These are phyloP conservation scores for Picea glauca DNA, from an alignment of 75 land plant species.

Conservation along the genomic window DNA sequence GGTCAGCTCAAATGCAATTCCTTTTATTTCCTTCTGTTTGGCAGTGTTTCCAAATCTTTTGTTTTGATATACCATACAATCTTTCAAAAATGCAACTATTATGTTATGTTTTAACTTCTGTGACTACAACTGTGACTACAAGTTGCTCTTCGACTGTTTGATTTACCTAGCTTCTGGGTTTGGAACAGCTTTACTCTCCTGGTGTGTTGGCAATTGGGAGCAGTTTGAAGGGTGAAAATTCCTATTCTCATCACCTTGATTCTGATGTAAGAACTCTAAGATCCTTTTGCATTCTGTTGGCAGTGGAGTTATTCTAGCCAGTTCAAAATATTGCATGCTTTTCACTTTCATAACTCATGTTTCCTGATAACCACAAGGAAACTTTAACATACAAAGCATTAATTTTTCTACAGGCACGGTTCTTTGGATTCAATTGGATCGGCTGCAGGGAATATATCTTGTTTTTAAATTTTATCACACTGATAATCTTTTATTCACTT, in stretches of 20 bases:
- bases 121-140: neutral
- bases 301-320: neutral
- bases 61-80: neutral
- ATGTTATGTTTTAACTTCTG: neutral
- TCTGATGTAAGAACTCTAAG: conserved; percentile 65
- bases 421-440: neutral
- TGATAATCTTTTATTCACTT: neutral
- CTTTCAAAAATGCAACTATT: neutral
- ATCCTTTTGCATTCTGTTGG: neutral
- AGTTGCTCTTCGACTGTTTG: neutral
- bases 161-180: neutral
- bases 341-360: neutral
- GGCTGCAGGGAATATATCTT: conserved; percentile 1
- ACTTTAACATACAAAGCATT: too few species aligned
- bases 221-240: conserved; percentile 96
- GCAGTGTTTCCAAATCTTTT: neutral
- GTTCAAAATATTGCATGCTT: neutral
- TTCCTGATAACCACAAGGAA: too few species aligned
- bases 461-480: neutral
- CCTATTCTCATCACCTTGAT: conserved; percentile 99
- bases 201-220: conserved; percentile 97
- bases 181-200: conserved; percentile 84
- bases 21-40: neutral
- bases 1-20: neutral
- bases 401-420: too few species aligned